Evolutionary conservation across 164 flowering plant genomes (phyloP).

Genomic region (Protea cynaroides): DNA sequence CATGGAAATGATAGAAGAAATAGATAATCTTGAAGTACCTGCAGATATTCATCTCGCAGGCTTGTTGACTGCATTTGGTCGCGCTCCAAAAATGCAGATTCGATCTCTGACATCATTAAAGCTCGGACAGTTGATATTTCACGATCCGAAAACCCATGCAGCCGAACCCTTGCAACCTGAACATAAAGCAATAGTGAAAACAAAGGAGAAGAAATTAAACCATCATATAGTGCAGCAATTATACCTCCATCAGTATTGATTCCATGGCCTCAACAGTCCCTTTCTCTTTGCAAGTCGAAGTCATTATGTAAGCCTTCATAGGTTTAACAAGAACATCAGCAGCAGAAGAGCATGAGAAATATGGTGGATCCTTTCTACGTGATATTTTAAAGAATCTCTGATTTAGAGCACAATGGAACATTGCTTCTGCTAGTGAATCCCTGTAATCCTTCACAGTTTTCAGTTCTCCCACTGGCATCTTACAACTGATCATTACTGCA

Average conservation of each 20-base stretch:
- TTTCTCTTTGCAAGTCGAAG: slow-evolving; percentile 83
- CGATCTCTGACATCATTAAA: slow-evolving; percentile 81
- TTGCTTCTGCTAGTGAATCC: slow-evolving; percentile 70
- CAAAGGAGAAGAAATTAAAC: not conserved
- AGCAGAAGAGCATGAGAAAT: slow-evolving; percentile 78
- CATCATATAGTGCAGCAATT: slow-evolving; percentile 8
- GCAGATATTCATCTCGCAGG: slow-evolving; percentile 80
- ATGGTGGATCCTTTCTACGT: slow-evolving; percentile 83
- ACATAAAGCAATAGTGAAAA: slow-evolving; percentile 8
- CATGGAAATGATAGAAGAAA: slow-evolving; percentile 4
- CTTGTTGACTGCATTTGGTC: slow-evolving; percentile 89
- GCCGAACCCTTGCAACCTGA: slow-evolving; percentile 78
- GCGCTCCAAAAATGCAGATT: slow-evolving; percentile 93
- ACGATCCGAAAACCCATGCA: slow-evolving; percentile 92
- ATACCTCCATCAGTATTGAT: slow-evolving; percentile 86
- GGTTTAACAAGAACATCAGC: slow-evolving; percentile 77
- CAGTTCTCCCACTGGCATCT: slow-evolving; percentile 65
- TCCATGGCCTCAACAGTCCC: slow-evolving; percentile 77
- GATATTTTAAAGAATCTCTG: slow-evolving; percentile 86
- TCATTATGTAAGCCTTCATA: slow-evolving; percentile 72
- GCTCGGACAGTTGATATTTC: slow-evolving; percentile 78
- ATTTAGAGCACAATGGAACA: slow-evolving; percentile 84
- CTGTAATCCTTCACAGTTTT: slow-evolving; percentile 84
- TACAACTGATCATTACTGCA: slow-evolving; percentile 91
- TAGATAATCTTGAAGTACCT: slow-evolving; percentile 32